These are phyloP conservation scores for Calocybe gangraenosa DNA, from an alignment of 768 basidiomycete genomes.

Conservation along the genomic window DNA sequence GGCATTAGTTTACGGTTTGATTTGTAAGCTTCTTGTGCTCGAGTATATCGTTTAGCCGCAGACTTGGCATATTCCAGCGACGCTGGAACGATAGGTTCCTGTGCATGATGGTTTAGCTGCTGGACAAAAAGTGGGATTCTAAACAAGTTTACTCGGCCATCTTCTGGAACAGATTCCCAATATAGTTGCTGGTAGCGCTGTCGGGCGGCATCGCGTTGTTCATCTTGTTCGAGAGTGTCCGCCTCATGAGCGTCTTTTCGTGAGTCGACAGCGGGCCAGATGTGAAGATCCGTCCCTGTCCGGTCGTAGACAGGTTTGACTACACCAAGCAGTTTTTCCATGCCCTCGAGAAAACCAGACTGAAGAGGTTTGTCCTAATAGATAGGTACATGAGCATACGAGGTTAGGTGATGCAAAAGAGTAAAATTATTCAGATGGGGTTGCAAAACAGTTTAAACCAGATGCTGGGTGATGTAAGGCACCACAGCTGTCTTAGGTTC, in stretches of 20 bases:
- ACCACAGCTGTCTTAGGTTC: constrained; percentile 55
- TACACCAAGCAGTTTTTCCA: constrained; percentile 70
- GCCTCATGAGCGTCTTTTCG: constrained; percentile 55
- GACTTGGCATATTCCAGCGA: constrained; percentile 46
- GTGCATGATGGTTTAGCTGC: constrained; percentile 5
- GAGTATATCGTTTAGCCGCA: constrained; percentile 30
- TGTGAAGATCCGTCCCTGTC: neutral
- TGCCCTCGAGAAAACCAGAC: constrained; percentile 73
- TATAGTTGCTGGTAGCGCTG: constrained; percentile 68
- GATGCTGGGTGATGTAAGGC: constrained; percentile 56
- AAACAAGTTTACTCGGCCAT: constrained; percentile 45
- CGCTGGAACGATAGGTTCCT: constrained; percentile 65
- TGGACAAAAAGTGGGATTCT: neutral
- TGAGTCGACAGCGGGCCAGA: constrained; percentile 3
- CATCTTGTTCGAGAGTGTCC: constrained; percentile 56
- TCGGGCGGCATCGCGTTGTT: constrained; percentile 50
- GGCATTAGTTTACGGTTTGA: constrained; percentile 36
- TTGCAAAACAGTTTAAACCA: constrained; percentile 63
- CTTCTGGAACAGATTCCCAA: constrained; percentile 77
- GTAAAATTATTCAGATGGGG: constrained; percentile 56
- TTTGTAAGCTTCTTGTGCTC: constrained; percentile 30
- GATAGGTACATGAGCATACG: constrained; percentile 1
- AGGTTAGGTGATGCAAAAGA: constrained; percentile 3
- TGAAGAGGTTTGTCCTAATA: constrained; percentile 62
- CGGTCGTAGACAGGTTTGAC: constrained; percentile 27